Conservation (phyloP, 805 yeast genomes). For the Priceomyces haplophilus region DNA sequence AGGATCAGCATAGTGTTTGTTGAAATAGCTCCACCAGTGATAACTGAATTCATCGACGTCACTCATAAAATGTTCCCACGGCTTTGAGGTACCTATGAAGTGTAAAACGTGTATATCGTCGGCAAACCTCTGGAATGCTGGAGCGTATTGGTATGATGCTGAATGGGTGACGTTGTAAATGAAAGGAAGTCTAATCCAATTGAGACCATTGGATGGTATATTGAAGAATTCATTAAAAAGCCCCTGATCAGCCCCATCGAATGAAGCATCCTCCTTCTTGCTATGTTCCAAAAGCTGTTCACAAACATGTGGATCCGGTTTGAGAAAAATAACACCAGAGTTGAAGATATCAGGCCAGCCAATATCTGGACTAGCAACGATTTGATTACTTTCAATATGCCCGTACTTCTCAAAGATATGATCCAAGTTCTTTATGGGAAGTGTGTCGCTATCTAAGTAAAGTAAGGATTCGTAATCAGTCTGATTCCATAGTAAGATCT, state of each 20-base stretch:
- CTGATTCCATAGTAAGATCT: slow-evolving; percentile 55
- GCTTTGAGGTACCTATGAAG: slow-evolving; percentile 63
- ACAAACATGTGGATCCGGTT: slow-evolving; percentile 49
- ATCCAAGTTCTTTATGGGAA: slow-evolving; percentile 40
- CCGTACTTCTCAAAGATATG: slow-evolving; percentile 25
- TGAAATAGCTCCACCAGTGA: slow-evolving; percentile 43
- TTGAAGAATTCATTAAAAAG: slow-evolving; percentile 73
- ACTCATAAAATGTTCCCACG: slow-evolving; percentile 40
- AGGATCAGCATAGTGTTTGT: slow-evolving; percentile 23
- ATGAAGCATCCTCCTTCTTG: slow-evolving; percentile 25
- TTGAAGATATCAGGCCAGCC: slow-evolving; percentile 93
- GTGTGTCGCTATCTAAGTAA: slow-evolving; percentile 65
- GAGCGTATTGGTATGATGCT: slow-evolving; percentile 63
- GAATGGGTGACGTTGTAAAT: slow-evolving; percentile 76
- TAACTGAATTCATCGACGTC: slow-evolving; percentile 16
- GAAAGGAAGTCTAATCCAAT: slow-evolving; percentile 78
- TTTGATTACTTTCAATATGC: slow-evolving; percentile 13
- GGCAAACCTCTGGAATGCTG: slow-evolving; percentile 45
- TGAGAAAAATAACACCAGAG: slow-evolving; percentile 66
- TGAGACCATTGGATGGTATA: slow-evolving; percentile 12
- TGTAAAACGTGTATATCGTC: slow-evolving; percentile 36
- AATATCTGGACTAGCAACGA: slow-evolving; percentile 69
- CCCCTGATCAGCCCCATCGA: slow-evolving; percentile 95
- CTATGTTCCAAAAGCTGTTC: slow-evolving; percentile 20
- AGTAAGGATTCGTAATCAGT: slow-evolving; percentile 44